Evolutionary conservation across 2,329 filamentous ascomycete species (phyloP).

Genomic region (Purpureocillium takamizusanense): DNA sequence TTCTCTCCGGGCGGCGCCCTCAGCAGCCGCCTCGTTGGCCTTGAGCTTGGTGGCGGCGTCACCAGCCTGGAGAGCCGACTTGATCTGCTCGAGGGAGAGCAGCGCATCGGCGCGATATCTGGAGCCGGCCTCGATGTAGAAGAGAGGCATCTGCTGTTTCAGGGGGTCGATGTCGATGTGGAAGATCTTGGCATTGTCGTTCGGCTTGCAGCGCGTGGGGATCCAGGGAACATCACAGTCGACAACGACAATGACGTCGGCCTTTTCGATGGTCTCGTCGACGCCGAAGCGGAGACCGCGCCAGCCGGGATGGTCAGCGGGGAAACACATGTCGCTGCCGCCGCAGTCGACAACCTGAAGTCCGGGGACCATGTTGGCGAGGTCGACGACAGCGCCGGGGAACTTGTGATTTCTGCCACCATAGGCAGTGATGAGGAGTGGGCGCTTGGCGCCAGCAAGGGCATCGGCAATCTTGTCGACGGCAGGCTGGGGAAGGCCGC

Average conservation of each 20-base stretch:
- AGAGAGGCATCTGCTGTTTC: conserved; percentile 65
- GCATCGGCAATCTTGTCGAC: conserved; percentile 52
- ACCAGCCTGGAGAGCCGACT: conserved; percentile 44
- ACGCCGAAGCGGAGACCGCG: conserved; percentile 65
- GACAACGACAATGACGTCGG: conserved; percentile 76
- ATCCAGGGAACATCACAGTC: conserved; percentile 95
- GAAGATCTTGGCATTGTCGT: conserved; percentile 43
- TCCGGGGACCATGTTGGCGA: conserved; percentile 60
- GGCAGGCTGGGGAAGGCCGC: conserved; percentile 44
- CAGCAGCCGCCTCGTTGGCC: conserved; percentile 8
- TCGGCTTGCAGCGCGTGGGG: conserved; percentile 58
- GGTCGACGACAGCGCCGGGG: conserved; percentile 51
- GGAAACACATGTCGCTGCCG: conserved; percentile 76
- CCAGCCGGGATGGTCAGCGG: conserved; percentile 58
- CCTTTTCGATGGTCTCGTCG: conserved; percentile 63
- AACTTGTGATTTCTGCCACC: conserved; percentile 58
- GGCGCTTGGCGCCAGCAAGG: conserved; percentile 53
- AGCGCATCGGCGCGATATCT: conserved; percentile 60
- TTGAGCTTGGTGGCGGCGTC: conserved; percentile 29
- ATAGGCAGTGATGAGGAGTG: conserved; percentile 64
- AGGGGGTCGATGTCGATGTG: conserved; percentile 58
- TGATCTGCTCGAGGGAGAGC: conserved; percentile 61
- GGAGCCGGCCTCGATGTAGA: conserved; percentile 57
- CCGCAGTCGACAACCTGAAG: conserved; percentile 67
- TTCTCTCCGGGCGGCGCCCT: conserved; percentile 36